phyloP scores from a whole-genome alignment of 805 yeast genomes.

The Clavispora phyllophila region DNA sequence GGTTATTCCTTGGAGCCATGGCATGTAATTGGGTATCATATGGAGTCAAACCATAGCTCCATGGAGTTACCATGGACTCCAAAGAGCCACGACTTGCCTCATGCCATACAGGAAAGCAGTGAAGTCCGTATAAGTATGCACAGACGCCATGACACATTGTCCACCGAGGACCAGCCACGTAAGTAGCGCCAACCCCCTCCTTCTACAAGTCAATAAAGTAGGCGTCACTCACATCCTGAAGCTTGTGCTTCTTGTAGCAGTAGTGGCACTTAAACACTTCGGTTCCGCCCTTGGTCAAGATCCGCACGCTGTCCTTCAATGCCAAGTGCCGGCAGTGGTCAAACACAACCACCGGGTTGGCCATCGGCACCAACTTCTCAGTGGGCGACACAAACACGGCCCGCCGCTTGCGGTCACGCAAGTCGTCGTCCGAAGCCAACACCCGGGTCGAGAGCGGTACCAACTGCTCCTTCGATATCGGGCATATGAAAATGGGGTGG shows the following conservation, averaged over 20 bases:
- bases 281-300: constrained; percentile 32
- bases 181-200: background rate
- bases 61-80: too few relatives aligned
- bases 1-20: too few relatives aligned
- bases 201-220: constrained; percentile 32
- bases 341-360: constrained; percentile 38
- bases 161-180: too few relatives aligned
- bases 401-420: constrained; percentile 8
- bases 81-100: too few relatives aligned
- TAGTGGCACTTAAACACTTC: constrained; percentile 42
- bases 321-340: constrained; percentile 40
- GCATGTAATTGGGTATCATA: too few relatives aligned
- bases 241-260: constrained; percentile 40
- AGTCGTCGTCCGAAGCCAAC: constrained; percentile 9
- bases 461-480: constrained; percentile 40
- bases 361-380: constrained; percentile 9
- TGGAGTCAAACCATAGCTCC: too few relatives aligned
- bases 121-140: too few relatives aligned
- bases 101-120: too few relatives aligned
- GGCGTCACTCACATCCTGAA: constrained; percentile 35
- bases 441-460: constrained; percentile 24
- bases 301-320: constrained; percentile 38
- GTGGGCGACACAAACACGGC: constrained; percentile 7
- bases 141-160: too few relatives aligned
- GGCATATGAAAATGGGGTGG: constrained; percentile 44